Evolutionary conservation across 2,329 filamentous ascomycete species (phyloP), one percentile per base, ranked within the genome.

Genomic region (Aspergillus pseudoglaucus): DNA sequence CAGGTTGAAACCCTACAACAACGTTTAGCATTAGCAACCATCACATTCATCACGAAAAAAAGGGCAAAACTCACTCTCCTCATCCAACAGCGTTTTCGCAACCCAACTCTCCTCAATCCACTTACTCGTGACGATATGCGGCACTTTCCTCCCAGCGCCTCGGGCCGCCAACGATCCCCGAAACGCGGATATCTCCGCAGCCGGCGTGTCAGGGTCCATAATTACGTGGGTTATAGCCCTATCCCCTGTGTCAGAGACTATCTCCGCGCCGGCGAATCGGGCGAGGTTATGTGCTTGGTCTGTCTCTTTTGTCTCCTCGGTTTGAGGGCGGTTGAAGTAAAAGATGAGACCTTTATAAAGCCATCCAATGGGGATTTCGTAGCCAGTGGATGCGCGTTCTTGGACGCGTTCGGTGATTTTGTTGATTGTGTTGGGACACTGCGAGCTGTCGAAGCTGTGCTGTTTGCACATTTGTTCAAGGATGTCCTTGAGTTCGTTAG

Each of bases 91-190:
- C 1, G 89, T 95, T 53, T 75, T 77, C 64, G 91, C 88, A 49
- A 74, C 75, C 89, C 90, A 95, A 59, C 87, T 88, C 45, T 86
- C 82, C 44, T 84, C 77, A 0, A 96, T 69, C 93, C 93, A 98
- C 12, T 74, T 73, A 8, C 76, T 65, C 0, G 72, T 78, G 2
- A 96, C 85, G 6, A 91, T 68, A 53, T 88, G 75, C 0, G 90
- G 88, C 32, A 90, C 67, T 42, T 61, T 70, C 6, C 62, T 65
- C 45, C 76, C 65, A 18, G 58, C 49, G 14, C 37, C 37, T 8
- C 49, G 45, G 7, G 57, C 52, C 18, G 64, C 54, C 30, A 71
- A 44, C 1, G 51, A 52, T 20, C 57, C 53, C 30, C 71, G 59
- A 23, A 73, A 55, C 18, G 50, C 58, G 6, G 53, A 63, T 8